These are phyloP conservation scores for Hansfordia pulvinata DNA, from an alignment of 2,329 filamentous ascomycete species.

Conservation along the genomic window DNA sequence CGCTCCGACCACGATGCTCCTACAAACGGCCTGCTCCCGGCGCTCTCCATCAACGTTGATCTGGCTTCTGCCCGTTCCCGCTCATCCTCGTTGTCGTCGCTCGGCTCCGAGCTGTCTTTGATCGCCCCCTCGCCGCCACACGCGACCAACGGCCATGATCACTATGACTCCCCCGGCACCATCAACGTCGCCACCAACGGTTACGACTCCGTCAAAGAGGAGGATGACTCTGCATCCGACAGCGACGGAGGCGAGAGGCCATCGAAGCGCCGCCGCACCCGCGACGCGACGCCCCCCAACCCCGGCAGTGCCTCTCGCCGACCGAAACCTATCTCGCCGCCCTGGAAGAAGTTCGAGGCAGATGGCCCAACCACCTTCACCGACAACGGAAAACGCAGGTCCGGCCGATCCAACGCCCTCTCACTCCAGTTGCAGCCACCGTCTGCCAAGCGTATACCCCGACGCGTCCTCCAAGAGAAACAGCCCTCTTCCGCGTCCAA, in stretches of 20 bases:
- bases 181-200: conserved; percentile 8
- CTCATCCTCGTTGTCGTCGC: no score
- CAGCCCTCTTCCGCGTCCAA: conserved; percentile 20
- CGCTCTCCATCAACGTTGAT: no score
- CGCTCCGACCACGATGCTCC: conserved; percentile 10
- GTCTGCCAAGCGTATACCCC: conserved; percentile 36
- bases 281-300: conserved; percentile 27
- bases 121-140: conserved; percentile 1
- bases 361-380: conserved; percentile 82
- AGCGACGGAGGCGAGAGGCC: conserved; percentile 32
- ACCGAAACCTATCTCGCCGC: conserved; percentile 57
- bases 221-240: no score
- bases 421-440: conserved; percentile 37
- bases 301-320: conserved; percentile 19
- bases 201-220: no score
- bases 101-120: no score
- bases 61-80: no score
- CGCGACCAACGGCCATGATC: conserved; percentile 15
- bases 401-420: conserved; percentile 46
- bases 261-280: conserved; percentile 52
- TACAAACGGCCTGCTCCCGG: no score
- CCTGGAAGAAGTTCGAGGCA: conserved; percentile 78
- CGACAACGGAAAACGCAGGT: conserved; percentile 56
- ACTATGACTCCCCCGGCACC: no score
- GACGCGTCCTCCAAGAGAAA: conserved; percentile 25